These are phyloP conservation scores for Stachybotrys chlorohalonatus DNA, from an alignment of 2,329 filamentous ascomycete genomes.

Conservation along the genomic window DNA sequence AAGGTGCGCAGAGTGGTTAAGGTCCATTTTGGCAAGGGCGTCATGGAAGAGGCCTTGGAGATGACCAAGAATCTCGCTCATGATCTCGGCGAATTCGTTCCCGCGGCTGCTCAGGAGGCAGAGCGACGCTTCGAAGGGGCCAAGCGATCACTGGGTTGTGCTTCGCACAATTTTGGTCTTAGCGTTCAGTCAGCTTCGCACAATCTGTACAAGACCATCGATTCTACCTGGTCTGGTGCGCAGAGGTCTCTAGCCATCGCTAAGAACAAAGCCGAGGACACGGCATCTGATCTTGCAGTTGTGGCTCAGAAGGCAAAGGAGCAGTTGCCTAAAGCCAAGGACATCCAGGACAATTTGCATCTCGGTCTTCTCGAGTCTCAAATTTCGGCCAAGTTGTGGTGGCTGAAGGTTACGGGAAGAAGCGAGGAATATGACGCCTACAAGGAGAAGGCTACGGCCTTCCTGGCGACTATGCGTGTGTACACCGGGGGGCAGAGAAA, in stretches of 20 bases:
- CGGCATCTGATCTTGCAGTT: conserved; percentile 9
- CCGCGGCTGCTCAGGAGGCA: conserved; percentile 29
- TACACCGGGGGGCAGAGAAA: not conserved
- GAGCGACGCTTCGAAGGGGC: conserved; percentile 26
- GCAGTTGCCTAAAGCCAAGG: conserved; percentile 10
- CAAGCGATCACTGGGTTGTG: conserved; percentile 18
- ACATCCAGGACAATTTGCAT: conserved; percentile 29
- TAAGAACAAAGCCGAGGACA: conserved; percentile 6
- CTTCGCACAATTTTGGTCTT: conserved; percentile 16
- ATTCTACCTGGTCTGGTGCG: not conserved
- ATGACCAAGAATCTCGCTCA: conserved; percentile 33
- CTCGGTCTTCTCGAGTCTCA: conserved; percentile 43
- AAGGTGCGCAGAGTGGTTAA: conserved; percentile 52
- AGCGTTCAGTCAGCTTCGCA: conserved; percentile 7
- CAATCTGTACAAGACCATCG: not conserved
- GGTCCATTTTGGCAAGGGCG: conserved; percentile 47
- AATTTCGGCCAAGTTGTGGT: conserved; percentile 46
- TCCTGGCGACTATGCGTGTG: conserved; percentile 24
- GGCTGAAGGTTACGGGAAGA: conserved; percentile 45
- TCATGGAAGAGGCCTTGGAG: conserved; percentile 34
- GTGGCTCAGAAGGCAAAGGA: conserved; percentile 9
- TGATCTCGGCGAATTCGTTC: conserved; percentile 28
- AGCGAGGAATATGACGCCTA: conserved; percentile 37
- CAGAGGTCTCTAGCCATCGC: conserved; percentile 3
- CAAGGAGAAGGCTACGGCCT: conserved; percentile 34